Conservation (phyloP, 371 early-diverging fungal genomes). For the Saksenaea oblongispora region DNA sequence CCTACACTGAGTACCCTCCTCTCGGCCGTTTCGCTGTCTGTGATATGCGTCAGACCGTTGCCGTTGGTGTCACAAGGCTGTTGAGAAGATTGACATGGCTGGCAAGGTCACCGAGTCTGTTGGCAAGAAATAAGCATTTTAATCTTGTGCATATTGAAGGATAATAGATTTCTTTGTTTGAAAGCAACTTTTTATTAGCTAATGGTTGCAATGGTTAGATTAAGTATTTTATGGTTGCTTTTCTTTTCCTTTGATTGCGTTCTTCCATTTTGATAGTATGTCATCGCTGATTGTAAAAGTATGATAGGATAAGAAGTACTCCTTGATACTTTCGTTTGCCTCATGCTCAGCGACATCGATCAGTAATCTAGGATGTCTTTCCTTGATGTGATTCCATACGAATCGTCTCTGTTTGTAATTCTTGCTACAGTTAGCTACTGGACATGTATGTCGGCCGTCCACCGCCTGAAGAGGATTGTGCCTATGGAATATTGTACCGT, state of each 20-base stretch:
- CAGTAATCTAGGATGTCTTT: neutral
- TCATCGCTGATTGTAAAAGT: neutral
- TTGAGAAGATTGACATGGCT: too few species aligned
- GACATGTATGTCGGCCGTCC: neutral
- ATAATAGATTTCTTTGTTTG: neutral
- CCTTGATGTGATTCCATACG: neutral
- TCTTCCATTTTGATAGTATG: neutral
- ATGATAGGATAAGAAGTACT: neutral
- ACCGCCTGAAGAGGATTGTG: neutral
- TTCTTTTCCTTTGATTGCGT: neutral
- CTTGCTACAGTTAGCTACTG: neutral
- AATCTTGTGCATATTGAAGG: neutral
- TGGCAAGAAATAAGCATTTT: slow-evolving; percentile 64
- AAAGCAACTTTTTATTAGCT: neutral
- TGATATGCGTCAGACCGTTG: too few species aligned
- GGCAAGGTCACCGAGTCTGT: slow-evolving; percentile 65
- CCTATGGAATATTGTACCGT: neutral
- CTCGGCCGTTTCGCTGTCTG: slow-evolving; percentile 97
- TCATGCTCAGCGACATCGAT: neutral
- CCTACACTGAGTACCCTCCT: slow-evolving; percentile 90
- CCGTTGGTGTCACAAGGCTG: too few species aligned
- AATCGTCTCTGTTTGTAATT: neutral
- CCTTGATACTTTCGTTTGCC: neutral
- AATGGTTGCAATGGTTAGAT: too few species aligned
- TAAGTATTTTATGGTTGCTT: neutral